Evolutionary conservation across 1,284 basidiomycete genomes (phyloP).

Genomic region (Ganoderma meredithae): DNA sequence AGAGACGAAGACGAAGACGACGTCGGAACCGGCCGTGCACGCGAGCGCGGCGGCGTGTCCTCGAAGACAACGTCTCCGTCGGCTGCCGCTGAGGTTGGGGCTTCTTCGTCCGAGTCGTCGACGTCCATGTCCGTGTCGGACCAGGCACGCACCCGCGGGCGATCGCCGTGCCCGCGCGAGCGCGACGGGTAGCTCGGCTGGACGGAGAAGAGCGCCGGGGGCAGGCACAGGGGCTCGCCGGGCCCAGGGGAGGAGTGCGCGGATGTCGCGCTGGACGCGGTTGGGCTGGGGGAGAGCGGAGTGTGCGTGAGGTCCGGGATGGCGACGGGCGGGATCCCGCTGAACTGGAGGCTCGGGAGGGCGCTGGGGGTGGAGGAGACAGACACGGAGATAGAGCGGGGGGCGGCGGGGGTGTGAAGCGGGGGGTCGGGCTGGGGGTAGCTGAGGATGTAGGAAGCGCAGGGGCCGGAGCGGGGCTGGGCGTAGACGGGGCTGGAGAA

Average conservation of each 20-base stretch:
- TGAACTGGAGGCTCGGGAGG: slow-evolving; percentile 24
- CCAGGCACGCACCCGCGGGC: neutral
- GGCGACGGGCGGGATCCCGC: slow-evolving; percentile 19
- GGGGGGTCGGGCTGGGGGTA: slow-evolving; percentile 44
- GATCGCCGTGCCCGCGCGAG: neutral
- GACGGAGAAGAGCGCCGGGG: slow-evolving; percentile 39
- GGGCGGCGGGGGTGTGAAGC: slow-evolving; percentile 18
- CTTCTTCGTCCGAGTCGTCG: neutral
- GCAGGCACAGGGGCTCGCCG: slow-evolving; percentile 37
- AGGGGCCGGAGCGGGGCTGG: slow-evolving; percentile 25
- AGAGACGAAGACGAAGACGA: neutral
- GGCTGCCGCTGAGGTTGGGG: neutral
- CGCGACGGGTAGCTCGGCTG: slow-evolving; percentile 20
- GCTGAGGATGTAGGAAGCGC: slow-evolving; percentile 40
- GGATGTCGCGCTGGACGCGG: slow-evolving; percentile 25
- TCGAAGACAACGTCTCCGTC: neutral
- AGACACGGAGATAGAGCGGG: slow-evolving; percentile 17
- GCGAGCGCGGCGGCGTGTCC: neutral
- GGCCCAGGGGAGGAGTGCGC: slow-evolving; percentile 29
- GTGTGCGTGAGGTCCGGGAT: slow-evolving; percentile 29
- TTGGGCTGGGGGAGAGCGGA: slow-evolving; percentile 25
- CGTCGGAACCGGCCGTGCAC: neutral
- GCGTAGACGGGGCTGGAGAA: slow-evolving; percentile 34
- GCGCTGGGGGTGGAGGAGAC: slow-evolving; percentile 2
- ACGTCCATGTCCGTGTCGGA: neutral